Percentiles rank a stretch among this genome's conserved stretches.
These are phyloP conservation scores for Colletotrichum siamense DNA, from an alignment of 2,329 filamentous ascomycete genomes.

Conservation along the genomic window DNA sequence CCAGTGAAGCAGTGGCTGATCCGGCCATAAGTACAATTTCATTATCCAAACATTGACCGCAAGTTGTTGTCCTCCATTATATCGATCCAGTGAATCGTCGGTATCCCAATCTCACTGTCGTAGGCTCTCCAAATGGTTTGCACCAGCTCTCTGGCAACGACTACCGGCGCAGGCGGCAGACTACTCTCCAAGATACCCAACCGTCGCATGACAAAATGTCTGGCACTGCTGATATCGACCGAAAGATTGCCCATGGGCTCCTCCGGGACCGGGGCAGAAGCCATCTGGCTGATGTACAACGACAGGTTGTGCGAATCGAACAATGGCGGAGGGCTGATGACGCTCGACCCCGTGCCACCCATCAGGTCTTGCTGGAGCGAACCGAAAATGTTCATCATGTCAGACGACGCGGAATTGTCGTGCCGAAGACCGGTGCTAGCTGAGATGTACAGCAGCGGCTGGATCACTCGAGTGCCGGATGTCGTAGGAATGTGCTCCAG, in stretches of 20 bases:
- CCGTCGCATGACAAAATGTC: constrained; percentile 42
- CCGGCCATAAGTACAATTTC: neutral
- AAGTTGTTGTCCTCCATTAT: constrained; percentile 42
- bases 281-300: constrained; percentile 21
- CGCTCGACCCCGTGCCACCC: neutral
- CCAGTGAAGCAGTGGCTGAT: neutral
- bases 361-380: constrained; percentile 17
- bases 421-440: constrained; percentile 39
- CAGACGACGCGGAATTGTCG: constrained; percentile 5
- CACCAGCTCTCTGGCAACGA: constrained; percentile 45
- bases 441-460: constrained; percentile 41
- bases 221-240: constrained; percentile 42
- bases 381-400: neutral
- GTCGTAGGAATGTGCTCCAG: constrained; percentile 38
- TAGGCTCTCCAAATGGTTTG: constrained; percentile 47
- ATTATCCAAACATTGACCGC: constrained; percentile 37
- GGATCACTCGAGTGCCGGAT: constrained; percentile 41
- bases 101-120: constrained; percentile 38
- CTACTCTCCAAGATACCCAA: constrained; percentile 42
- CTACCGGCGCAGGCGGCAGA: constrained; percentile 45
- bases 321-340: neutral
- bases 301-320: constrained; percentile 4
- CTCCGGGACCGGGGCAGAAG: constrained; percentile 8
- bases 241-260: constrained; percentile 26
- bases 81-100: constrained; percentile 46